Conservation (phyloP, 2,329 filamentous ascomycete genomes). For the Penicillium psychrosexuale region DNA sequence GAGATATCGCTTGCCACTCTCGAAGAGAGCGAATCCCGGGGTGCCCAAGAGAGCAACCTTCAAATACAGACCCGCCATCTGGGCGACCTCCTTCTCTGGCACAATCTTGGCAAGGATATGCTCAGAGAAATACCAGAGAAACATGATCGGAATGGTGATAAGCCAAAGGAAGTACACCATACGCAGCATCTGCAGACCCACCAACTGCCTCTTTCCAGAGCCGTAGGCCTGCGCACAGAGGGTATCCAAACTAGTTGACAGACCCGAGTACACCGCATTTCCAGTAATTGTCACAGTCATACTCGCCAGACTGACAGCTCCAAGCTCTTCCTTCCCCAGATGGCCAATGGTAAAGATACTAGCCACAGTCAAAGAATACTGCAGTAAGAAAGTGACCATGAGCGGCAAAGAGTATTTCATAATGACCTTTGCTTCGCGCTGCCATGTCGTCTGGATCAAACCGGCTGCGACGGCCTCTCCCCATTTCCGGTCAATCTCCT, state of each 20-base stretch:
- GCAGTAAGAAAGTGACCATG: slow-evolving; percentile 70
- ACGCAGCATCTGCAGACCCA: slow-evolving; percentile 77
- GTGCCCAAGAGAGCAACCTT: slow-evolving; percentile 67
- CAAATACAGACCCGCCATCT: slow-evolving; percentile 70
- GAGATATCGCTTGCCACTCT: slow-evolving; percentile 77
- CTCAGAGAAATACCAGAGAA: slow-evolving; percentile 69
- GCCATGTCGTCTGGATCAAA: slow-evolving; percentile 85
- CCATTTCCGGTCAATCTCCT: slow-evolving; percentile 71
- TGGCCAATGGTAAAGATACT: slow-evolving; percentile 76
- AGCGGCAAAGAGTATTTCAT: slow-evolving; percentile 67
- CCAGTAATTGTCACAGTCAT: slow-evolving; percentile 81
- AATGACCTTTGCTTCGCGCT: slow-evolving; percentile 80
- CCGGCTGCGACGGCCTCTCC: slow-evolving; percentile 78
- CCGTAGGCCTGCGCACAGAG: slow-evolving; percentile 93
- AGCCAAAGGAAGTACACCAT: slow-evolving; percentile 75
- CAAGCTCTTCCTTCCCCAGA: slow-evolving; percentile 67
- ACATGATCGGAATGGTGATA: slow-evolving; percentile 67
- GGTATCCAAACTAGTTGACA: slow-evolving; percentile 87
- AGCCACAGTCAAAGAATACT: slow-evolving; percentile 80
- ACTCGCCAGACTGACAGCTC: slow-evolving; percentile 64
- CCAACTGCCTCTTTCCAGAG: slow-evolving; percentile 81
- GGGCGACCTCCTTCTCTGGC: slow-evolving; percentile 67
- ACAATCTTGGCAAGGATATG: slow-evolving; percentile 64
- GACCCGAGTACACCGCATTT: slow-evolving; percentile 74
- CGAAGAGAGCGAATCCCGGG: slow-evolving; percentile 73